Conservation (phyloP, 1,284 basidiomycete genomes). For the Earliella scabrosa region DNA sequence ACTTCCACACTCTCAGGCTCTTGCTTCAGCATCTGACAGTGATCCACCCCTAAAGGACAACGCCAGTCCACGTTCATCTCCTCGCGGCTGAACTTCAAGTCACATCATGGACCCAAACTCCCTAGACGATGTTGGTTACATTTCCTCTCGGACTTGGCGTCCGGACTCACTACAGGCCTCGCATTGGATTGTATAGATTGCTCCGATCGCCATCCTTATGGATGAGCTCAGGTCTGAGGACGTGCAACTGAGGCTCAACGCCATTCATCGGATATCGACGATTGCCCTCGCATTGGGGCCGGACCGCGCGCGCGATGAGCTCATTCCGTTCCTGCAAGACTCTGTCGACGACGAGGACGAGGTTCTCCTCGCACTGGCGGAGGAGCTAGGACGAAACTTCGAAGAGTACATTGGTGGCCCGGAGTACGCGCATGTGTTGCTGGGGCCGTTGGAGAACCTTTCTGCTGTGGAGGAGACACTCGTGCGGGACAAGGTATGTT, state of each 20-base stretch:
- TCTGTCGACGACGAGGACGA: constrained; percentile 99
- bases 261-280: constrained; percentile 97
- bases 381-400: constrained; percentile 92
- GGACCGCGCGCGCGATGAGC: constrained; percentile 93
- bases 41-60: neutral
- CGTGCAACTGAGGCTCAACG: constrained; percentile 92
- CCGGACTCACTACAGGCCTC: neutral
- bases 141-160: neutral
- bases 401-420: constrained; percentile 96
- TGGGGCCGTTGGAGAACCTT: constrained; percentile 95
- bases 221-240: constrained; percentile 97
- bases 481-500: constrained; percentile 91
- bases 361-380: constrained; percentile 94
- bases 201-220: constrained; percentile 88
- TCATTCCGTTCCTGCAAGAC: constrained; percentile 97
- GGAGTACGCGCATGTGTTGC: constrained; percentile 86
- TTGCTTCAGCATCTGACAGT: neutral
- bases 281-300: constrained; percentile 98
- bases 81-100: neutral
- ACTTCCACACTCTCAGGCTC: constrained; percentile 2
- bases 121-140: constrained; percentile 17
- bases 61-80: neutral
- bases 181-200: constrained; percentile 54
- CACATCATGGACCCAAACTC: constrained; percentile 24
- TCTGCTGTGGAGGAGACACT: constrained; percentile 98